Evolutionary conservation across 2,329 filamentous ascomycete genomes (phyloP).

Genomic region (Aspergillus sclerotialis): DNA sequence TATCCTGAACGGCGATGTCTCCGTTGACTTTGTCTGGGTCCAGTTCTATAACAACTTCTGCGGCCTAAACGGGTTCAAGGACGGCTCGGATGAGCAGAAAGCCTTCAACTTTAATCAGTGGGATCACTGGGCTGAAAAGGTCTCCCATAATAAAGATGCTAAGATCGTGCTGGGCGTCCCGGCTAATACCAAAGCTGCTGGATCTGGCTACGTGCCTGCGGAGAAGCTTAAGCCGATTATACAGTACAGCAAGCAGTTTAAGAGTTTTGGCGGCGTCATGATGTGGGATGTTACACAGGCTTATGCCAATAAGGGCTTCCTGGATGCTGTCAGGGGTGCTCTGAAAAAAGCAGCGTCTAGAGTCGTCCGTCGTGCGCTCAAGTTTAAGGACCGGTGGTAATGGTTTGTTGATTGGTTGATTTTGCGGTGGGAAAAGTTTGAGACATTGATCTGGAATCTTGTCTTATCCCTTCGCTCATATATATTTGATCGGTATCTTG

Average conservation of each 20-base stretch:
- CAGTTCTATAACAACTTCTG: slow-evolving; percentile 68
- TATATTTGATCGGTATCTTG: no score
- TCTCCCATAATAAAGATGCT: slow-evolving; percentile 52
- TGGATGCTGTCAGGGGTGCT: slow-evolving; percentile 37
- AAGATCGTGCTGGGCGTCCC: slow-evolving; percentile 58
- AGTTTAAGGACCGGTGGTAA: neutral
- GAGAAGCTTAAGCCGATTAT: slow-evolving; percentile 46
- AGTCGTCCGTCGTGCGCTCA: slow-evolving; percentile 3
- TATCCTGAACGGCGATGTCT: slow-evolving; percentile 49
- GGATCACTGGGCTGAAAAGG: slow-evolving; percentile 58
- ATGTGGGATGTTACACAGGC: slow-evolving; percentile 62
- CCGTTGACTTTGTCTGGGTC: slow-evolving; percentile 55
- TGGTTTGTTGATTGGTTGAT: neutral
- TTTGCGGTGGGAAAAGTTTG: no score
- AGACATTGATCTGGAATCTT: neutral
- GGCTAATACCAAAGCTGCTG: slow-evolving; percentile 46
- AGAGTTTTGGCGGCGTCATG: slow-evolving; percentile 62
- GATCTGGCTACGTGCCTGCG: slow-evolving; percentile 49
- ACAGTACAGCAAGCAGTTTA: slow-evolving; percentile 47
- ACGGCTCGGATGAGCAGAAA: slow-evolving; percentile 38
- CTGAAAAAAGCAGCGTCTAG: slow-evolving; percentile 18
- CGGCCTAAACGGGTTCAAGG: slow-evolving; percentile 47
- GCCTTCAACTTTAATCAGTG: slow-evolving; percentile 58
- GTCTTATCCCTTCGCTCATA: neutral
- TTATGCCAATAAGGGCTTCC: slow-evolving; percentile 52